Percentiles rank a stretch among this genome's conserved stretches.
phyloP scores from a whole-genome alignment of 2,329 filamentous ascomycete species.

The Penicillium sp. region DNA sequence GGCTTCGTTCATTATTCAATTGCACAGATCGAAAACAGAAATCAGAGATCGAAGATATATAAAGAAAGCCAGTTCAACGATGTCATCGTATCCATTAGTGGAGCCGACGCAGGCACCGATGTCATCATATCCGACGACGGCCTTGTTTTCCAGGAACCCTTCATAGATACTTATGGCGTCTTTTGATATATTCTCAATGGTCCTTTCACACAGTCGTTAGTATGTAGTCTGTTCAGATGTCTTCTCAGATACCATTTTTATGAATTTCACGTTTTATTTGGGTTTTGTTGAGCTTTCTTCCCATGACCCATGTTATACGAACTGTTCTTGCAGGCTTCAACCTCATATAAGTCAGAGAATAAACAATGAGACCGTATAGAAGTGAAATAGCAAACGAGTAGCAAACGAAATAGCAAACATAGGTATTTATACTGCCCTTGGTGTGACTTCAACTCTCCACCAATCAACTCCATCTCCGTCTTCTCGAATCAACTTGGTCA shows the following conservation, averaged over 20 bases:
- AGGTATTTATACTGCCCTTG: neutral
- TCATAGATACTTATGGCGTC: neutral
- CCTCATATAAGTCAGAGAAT: neutral
- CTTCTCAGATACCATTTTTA: neutral
- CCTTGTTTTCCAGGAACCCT: neutral
- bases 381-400: neutral
- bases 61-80: neutral
- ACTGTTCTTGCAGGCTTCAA: neutral
- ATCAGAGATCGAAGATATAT: neutral
- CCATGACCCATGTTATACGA: neutral
- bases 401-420: neutral
- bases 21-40: neutral
- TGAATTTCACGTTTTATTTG: neutral
- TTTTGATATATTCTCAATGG: no score
- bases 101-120: conserved; percentile 1
- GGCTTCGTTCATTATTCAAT: conserved; percentile 13
- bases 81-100: conserved; percentile 3
- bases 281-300: neutral
- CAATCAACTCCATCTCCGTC: neutral
- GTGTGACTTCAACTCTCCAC: neutral
- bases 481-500: neutral
- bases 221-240: no score
- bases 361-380: neutral
- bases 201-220: no score
- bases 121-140: conserved; percentile 3